phyloP scores from a whole-genome alignment of 805 yeast genomes.

The Candida suzukii region DNA sequence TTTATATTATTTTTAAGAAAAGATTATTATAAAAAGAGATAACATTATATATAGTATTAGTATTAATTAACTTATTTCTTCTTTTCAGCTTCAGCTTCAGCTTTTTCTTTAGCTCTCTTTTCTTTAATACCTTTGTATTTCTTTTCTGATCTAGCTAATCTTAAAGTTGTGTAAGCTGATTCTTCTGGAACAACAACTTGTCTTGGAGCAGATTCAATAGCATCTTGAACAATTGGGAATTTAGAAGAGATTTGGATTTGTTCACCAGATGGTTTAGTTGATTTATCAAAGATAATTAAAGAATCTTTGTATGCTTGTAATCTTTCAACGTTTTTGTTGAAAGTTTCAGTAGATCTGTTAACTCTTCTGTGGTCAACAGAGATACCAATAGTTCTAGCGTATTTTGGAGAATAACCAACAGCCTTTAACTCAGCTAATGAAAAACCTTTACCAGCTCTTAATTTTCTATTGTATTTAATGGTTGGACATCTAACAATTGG shows the following conservation, averaged over 20 bases:
- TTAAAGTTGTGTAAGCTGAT: conserved; percentile 88
- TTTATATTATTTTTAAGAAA: too few species aligned
- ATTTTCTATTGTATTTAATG: conserved; percentile 97
- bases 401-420: conserved; percentile 87
- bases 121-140: conserved; percentile 93
- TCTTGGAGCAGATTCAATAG: conserved; percentile 71
- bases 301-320: conserved; percentile 93
- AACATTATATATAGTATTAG: conserved; percentile 41
- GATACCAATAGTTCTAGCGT: conserved; percentile 97
- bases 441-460: conserved; percentile 99
- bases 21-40: background rate
- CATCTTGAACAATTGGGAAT: conserved; percentile 88
- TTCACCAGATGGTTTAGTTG: conserved; percentile 70
- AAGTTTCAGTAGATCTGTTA: conserved; percentile 94
- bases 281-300: conserved; percentile 92
- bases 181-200: conserved; percentile 72
- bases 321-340: conserved; percentile 92
- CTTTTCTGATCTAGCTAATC: conserved; percentile 92
- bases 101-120: conserved; percentile 95
- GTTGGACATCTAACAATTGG: conserved; percentile 99
- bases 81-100: conserved; percentile 99
- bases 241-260: conserved; percentile 70
- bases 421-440: conserved; percentile 97
- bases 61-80: conserved; percentile 64
- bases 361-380: conserved; percentile 99